Base-by-base conservation (phyloP, 805 yeast genomes). In the Metschnikowia corniflorae region DNA sequence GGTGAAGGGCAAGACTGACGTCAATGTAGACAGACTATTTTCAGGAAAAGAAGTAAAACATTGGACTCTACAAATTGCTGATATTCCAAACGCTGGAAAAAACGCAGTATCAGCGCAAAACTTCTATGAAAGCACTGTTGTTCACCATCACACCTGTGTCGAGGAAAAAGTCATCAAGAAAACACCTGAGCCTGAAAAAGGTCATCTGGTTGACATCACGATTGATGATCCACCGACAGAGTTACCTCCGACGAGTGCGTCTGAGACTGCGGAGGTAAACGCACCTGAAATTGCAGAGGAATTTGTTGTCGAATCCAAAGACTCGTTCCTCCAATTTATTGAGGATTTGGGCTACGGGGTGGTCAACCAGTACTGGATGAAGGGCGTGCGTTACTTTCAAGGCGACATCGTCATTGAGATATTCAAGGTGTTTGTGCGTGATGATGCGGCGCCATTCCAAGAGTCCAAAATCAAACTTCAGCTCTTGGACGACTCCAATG, bases 61-160 rank as follows among this genome's bases (percentile, higher is more conserved):
- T 26, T 84, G 89, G 91, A 71, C 80, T 1, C 50, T 84, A 6
- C 83, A 77, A 47, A 66, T 79, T 17, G 65, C 77, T 5, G 94
- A 85, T 58, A 80, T 85, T 9, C 93, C 93, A 2, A 75, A 80
- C 6, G 89, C 86, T 7, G 91, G 91, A 3, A 60, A 71, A 75
- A 51, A 72, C 74, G 56, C 80, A 73, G 37, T 73, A 71, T 41
- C 94, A 35, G 71, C 69, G 3, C 71, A 87, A 55, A 74, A 85
- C 13, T 71, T 86, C 9, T 69, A 81, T 42, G 87, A 82, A 51
- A 67, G 78, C 31, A 75, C 80, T 1, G 53, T 77, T 9, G 70
- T 66, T 3, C 71, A 71, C 46, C 69, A 74, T 38, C 79, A 75
- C 49, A 60, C 74, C 4, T 42, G 57, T 17, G 36, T 23, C 18